These are phyloP conservation scores for Pyrenula aspistea DNA, from an alignment of 495 filamentous ascomycete species.

Conservation along the genomic window DNA sequence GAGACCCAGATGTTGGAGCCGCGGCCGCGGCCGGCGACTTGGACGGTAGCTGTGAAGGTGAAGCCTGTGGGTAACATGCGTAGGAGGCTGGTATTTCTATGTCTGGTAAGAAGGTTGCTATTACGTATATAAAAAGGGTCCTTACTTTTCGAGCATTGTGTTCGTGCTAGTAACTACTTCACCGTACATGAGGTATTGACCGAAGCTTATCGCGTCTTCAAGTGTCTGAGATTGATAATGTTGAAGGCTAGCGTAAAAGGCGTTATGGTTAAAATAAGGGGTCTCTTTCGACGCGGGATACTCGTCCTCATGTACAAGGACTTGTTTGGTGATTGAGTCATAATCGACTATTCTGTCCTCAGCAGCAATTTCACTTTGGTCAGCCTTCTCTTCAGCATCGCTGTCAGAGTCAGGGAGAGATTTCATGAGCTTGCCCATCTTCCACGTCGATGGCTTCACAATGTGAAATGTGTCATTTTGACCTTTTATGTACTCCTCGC, in stretches of 20 bases:
- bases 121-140: neutral
- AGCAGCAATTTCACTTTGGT: constrained; percentile 18
- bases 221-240: constrained; percentile 48
- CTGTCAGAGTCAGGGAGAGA: constrained; percentile 22
- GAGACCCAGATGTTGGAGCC: constrained; percentile 94
- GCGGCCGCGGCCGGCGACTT: constrained; percentile 82
- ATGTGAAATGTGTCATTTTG: constrained; percentile 81
- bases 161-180: constrained; percentile 92
- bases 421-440: constrained; percentile 39
- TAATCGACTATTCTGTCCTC: constrained; percentile 52
- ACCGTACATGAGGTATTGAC: constrained; percentile 70
- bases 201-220: constrained; percentile 53
- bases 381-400: constrained; percentile 13
- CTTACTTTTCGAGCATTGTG: constrained; percentile 84
- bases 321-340: constrained; percentile 55
- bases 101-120: constrained; percentile 1
- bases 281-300: constrained; percentile 64
- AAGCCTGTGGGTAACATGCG: constrained; percentile 68
- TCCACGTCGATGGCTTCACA: constrained; percentile 51
- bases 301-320: constrained; percentile 57
- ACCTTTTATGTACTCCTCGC: constrained; percentile 65
- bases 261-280: constrained; percentile 77
- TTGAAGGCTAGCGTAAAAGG: constrained; percentile 62
- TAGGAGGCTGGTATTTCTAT: constrained; percentile 66
- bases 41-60: constrained; percentile 81